Percentiles rank a stretch among this genome's conserved stretches.
Conservation (phyloP, 1,284 basidiomycete species). For the Phellinidium pouzarii region DNA sequence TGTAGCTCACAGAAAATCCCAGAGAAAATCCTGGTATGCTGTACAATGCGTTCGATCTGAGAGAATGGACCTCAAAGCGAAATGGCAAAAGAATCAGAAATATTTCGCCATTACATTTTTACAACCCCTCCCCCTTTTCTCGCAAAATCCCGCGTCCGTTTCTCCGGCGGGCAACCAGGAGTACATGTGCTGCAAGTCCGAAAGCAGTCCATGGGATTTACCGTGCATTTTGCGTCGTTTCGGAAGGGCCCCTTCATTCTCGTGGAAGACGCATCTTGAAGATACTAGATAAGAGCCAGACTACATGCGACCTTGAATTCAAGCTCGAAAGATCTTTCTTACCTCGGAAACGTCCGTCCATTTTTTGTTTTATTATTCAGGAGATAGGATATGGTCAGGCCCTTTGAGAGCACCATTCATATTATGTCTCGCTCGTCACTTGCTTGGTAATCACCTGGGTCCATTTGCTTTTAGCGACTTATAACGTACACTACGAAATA, state of each 20-base stretch:
- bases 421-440: too few relatives aligned
- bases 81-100: neutral
- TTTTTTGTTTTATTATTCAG: neutral
- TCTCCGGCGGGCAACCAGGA: neutral
- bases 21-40: neutral
- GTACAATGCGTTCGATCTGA: neutral
- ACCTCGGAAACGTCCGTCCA: constrained; percentile 10
- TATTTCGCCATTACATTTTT: neutral
- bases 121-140: neutral
- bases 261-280: neutral
- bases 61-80: neutral
- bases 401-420: too few relatives aligned
- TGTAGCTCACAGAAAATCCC: neutral
- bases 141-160: neutral
- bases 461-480: too few relatives aligned
- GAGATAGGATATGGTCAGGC: too few relatives aligned
- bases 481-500: too few relatives aligned
- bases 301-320: neutral
- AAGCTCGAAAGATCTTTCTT: neutral
- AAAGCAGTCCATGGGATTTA: neutral
- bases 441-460: too few relatives aligned
- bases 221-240: neutral
- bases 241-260: constrained; percentile 1
- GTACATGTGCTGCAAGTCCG: neutral
- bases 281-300: constrained; percentile 1